Evolutionary conservation across 1,284 basidiomycete species (phyloP).

Genomic region (Cutaneotrichosporon mucoides): DNA sequence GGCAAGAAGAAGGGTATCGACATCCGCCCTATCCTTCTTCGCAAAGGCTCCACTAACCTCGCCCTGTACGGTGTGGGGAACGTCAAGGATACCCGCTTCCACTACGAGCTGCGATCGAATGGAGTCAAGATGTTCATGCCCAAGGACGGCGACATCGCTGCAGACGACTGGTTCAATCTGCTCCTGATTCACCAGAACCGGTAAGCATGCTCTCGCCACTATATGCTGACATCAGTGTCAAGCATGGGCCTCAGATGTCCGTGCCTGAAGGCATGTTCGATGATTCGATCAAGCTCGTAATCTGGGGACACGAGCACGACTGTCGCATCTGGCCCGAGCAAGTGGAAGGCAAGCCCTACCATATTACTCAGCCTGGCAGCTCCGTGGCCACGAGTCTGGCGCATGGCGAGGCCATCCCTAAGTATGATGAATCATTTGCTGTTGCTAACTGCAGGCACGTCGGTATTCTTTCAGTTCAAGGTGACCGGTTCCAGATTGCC

Average conservation of each 20-base stretch:
- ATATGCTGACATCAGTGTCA: slow-evolving; percentile 59
- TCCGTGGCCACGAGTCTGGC: slow-evolving; percentile 90
- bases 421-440: slow-evolving; percentile 54
- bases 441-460: slow-evolving; percentile 62
- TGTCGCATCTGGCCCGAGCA: slow-evolving; percentile 85
- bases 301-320: slow-evolving; percentile 99
- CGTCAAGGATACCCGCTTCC: slow-evolving; percentile 92
- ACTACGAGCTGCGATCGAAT: slow-evolving; percentile 89
- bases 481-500: slow-evolving; percentile 77
- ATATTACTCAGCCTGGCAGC: slow-evolving; percentile 90
- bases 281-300: slow-evolving; percentile 84
- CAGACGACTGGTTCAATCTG: slow-evolving; percentile 83
- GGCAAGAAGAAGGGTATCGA: slow-evolving; percentile 61
- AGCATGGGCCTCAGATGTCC: slow-evolving; percentile 85
- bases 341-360: slow-evolving; percentile 86
- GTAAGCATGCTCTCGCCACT: slow-evolving; percentile 50
- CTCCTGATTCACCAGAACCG: slow-evolving; percentile 93
- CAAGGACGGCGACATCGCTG: slow-evolving; percentile 62
- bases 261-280: slow-evolving; percentile 98
- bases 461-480: slow-evolving; percentile 76
- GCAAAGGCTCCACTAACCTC: slow-evolving; percentile 80
- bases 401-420: slow-evolving; percentile 81
- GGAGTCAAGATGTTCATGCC: slow-evolving; percentile 96
- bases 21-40: slow-evolving; percentile 82
- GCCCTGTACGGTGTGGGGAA: slow-evolving; percentile 96